Percentiles rank a stretch among this genome's conserved stretches.
These are phyloP conservation scores for Basidiobolus meristosporus DNA, from an alignment of 371 early-diverging fungal species.

Conservation along the genomic window DNA sequence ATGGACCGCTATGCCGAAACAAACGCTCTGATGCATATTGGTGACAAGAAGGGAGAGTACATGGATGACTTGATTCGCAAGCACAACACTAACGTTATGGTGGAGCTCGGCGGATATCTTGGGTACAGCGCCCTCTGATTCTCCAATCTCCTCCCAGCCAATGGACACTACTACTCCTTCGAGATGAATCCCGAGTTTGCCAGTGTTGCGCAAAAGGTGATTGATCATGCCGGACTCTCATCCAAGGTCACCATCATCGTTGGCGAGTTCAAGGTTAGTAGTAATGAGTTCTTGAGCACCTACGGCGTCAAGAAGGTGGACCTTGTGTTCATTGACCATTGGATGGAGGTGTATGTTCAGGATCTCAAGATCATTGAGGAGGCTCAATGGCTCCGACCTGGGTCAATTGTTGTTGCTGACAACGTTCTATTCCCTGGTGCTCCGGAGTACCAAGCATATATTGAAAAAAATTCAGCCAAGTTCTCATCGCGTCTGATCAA, in stretches of 20 bases:
- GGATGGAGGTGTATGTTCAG: not conserved
- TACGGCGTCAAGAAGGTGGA: not conserved
- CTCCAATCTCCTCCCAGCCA: not conserved
- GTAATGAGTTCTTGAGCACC: not conserved
- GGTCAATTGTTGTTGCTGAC: not conserved
- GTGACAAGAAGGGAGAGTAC: not conserved
- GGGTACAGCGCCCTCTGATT: not conserved
- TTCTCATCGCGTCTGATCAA: too few relatives aligned
- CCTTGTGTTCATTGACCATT: not conserved
- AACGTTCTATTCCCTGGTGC: not conserved
- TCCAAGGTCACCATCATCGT: not conserved
- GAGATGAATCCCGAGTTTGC: not conserved
- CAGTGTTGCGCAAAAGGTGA: not conserved
- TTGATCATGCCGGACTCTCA: not conserved
- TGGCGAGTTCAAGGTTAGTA: not conserved
- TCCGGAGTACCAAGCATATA: not conserved
- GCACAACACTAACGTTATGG: not conserved
- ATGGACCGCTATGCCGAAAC: not conserved
- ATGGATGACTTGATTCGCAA: not conserved
- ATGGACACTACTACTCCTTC: not conserved
- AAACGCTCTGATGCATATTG: not conserved
- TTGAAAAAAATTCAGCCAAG: too few relatives aligned
- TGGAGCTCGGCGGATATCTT: not conserved
- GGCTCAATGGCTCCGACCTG: not conserved
- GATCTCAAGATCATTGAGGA: not conserved